phyloP scores from a whole-genome alignment of 116 monocot species.

The Papilionanthe hybrid region DNA sequence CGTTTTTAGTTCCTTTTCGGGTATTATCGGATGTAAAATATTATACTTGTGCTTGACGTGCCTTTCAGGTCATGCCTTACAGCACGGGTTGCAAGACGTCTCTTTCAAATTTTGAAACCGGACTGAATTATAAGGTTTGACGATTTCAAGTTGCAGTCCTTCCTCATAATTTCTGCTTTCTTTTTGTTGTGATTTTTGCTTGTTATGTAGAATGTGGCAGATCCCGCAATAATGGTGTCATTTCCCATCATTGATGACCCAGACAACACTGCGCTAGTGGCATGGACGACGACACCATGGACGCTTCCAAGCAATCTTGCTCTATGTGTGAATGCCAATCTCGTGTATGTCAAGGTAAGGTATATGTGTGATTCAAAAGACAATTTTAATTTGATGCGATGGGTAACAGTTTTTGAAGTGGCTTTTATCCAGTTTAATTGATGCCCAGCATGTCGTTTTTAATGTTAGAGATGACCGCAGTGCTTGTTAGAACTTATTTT shows the following conservation, averaged over 20 bases:
- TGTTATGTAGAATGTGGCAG: conserved; percentile 64
- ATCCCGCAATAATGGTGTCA: conserved; percentile 82
- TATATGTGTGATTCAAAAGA: background rate
- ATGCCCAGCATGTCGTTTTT: background rate
- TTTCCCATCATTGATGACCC: conserved; percentile 69
- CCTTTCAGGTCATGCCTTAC: conserved; percentile 82
- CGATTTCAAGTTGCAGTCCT: conserved; percentile 13
- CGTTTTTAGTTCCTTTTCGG: background rate
- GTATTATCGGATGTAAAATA: background rate
- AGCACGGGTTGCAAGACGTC: conserved; percentile 96
- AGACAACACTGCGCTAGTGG: conserved; percentile 80
- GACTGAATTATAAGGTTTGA: conserved; percentile 76
- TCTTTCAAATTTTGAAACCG: conserved; percentile 89
- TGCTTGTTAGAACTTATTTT: background rate
- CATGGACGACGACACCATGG: conserved; percentile 99
- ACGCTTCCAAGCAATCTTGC: conserved; percentile 97
- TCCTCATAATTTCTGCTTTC: background rate
- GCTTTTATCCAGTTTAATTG: too few species aligned
- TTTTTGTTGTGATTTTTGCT: conserved; percentile 6
- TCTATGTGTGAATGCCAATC: conserved; percentile 70
- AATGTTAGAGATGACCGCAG: background rate
- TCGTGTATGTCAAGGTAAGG: conserved; percentile 77
- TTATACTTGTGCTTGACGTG: background rate
- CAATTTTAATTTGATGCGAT: background rate
- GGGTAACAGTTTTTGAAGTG: too few species aligned